A percentile compares a stretch with the other conserved stretches of the same genome.
Conservation (phyloP, 192 early-diverging fungal genomes). For the Gaertneriomyces sp. region DNA sequence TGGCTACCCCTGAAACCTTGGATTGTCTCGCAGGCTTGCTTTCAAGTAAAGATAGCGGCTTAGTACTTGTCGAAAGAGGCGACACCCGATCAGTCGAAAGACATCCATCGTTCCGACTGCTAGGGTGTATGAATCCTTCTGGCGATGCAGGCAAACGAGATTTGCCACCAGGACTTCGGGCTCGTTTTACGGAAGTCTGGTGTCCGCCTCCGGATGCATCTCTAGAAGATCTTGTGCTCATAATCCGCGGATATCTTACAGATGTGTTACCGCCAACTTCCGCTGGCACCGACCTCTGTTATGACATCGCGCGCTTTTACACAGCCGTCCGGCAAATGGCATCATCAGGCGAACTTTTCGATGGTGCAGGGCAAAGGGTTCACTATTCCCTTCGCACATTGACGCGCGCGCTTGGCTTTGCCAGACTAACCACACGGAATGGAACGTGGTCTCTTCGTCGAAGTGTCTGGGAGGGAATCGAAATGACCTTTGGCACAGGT, state of each 20-base stretch:
- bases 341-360: constrained; percentile 69
- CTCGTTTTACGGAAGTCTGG: constrained; percentile 93
- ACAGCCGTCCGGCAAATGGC: constrained; percentile 67
- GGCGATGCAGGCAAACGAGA: constrained; percentile 98
- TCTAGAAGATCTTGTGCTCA: constrained; percentile 74
- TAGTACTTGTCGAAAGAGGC: constrained; percentile 89
- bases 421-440: constrained; percentile 56
- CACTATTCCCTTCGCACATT: constrained; percentile 93
- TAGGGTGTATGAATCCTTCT: constrained; percentile 99
- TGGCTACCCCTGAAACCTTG: constrained; percentile 93
- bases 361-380: constrained; percentile 82
- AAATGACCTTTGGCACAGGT: constrained; percentile 94
- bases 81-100: constrained; percentile 79
- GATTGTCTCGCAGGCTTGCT: constrained; percentile 87
- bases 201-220: constrained; percentile 85
- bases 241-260: constrained; percentile 74
- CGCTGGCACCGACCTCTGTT: constrained; percentile 58
- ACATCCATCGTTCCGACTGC: constrained; percentile 90
- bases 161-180: constrained; percentile 84
- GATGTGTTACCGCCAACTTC: constrained; percentile 38
- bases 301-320: constrained; percentile 82
- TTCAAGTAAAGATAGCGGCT: constrained; percentile 72
- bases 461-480: constrained; percentile 87
- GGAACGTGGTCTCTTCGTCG: constrained; percentile 75
- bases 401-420: constrained; percentile 80